A percentile compares a stretch with the other conserved stretches of the same genome.
Conservation (phyloP, 2,329 filamentous ascomycete genomes). For the Stemphylium beticola region DNA sequence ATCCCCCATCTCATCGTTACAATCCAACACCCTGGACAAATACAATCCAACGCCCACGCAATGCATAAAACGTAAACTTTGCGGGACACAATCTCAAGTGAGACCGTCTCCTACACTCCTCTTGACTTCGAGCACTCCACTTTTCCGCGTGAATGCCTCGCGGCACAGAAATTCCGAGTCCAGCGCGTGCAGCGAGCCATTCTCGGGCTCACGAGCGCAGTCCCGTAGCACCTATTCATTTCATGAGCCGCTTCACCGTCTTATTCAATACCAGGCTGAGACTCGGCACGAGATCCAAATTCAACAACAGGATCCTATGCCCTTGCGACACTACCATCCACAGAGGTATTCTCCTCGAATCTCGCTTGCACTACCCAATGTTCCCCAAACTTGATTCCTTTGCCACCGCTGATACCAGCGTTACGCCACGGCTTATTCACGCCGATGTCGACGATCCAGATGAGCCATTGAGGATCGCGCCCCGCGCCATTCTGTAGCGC, state of each 20-base stretch:
- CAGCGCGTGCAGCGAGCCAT: no score
- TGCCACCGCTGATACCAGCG: conserved; percentile 78
- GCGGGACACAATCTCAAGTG: not conserved
- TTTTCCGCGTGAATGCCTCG: not conserved
- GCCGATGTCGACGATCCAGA: conserved; percentile 87
- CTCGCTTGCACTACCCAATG: conserved; percentile 81
- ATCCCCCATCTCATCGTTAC: not conserved
- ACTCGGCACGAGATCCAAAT: not conserved
- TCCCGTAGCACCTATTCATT: no score
- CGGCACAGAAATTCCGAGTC: not conserved
- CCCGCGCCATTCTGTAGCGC: conserved; percentile 69
- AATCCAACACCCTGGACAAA: not conserved
- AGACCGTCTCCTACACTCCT: no score
- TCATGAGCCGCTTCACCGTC: no score
- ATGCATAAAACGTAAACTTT: conserved; percentile 5
- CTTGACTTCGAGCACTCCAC: not conserved
- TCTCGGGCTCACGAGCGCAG: no score
- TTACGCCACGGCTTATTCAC: conserved; percentile 85
- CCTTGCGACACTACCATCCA: not conserved
- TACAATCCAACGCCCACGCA: conserved; percentile 11
- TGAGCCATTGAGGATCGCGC: conserved; percentile 67
- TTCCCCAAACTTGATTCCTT: conserved; percentile 86
- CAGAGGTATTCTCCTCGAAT: conserved; percentile 37
- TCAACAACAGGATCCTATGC: conserved; percentile 7
- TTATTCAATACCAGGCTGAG: not conserved